Base-by-base conservation (phyloP, 2,329 filamentous ascomycete species). In the Ilyonectria mors-panacis region DNA sequence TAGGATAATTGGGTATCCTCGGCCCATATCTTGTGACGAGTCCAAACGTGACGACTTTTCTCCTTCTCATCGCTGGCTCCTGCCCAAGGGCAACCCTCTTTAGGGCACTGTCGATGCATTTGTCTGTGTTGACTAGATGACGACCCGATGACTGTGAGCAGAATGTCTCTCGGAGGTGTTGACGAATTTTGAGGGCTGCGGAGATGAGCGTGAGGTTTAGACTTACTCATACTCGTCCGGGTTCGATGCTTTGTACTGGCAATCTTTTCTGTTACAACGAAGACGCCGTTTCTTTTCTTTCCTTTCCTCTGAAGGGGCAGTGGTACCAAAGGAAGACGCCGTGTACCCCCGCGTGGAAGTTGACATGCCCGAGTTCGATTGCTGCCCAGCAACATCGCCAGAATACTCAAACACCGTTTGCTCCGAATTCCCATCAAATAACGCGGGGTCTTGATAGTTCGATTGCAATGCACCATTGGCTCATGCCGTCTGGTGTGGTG, bases 381-480 rank as follows among this genome's bases (percentile, higher is more conserved):
- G 48, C 8, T 17, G 35, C 10, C 17, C 13, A 21, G 12, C n/a
- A 9, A 55, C 19, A 23, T 39, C 30, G 21, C 33, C 53, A 21
- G 53, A 42, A 17, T 19, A n/a, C 21, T 55, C 53, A 13, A 17
- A 39, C 53, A 55, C 53, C 33, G 35, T 42, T 55, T 55, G 53
- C 30, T 15, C 21, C 53, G 53, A 26, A 39, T 19, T 21, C n/a
- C 17, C 6, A 55, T 39, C 53, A 55, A n/a, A 15, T 12, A 21
- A n/a, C 53, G 8, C 17, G 6, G 53, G n/a, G 9, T 42, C 30
- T 19, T 42, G 53, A 42, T 55, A 26, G 21, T 12, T 23, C 33
- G 53, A 42, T 39, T 21, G 53, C 53, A 55, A 55, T n/a, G 21
- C 53, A 42, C 53, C 33, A 55, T 39, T 39, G 12, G 35, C 53